Evolutionary conservation across 2,329 filamentous ascomycete species (phyloP).

Genomic region (Emydomyces testavorans): DNA sequence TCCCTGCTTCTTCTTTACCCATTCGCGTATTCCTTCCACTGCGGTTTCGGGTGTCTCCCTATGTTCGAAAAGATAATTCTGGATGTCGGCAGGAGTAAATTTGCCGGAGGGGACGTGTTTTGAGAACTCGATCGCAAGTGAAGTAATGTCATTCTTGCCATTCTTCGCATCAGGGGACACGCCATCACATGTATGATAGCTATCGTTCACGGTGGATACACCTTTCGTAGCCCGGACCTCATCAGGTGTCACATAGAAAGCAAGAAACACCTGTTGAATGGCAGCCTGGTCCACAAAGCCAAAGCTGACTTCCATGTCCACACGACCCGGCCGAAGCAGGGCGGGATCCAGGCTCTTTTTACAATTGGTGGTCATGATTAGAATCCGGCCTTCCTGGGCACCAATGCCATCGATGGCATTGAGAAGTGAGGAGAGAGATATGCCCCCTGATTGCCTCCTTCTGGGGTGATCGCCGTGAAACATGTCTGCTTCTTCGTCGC

Average conservation of each 20-base stretch:
- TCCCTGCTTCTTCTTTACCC: constrained; percentile 19
- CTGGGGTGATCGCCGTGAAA: constrained; percentile 9
- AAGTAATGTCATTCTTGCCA: constrained; percentile 16
- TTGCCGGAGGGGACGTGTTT: constrained; percentile 24
- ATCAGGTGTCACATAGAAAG: constrained; percentile 8
- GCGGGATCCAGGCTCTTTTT: constrained; percentile 54
- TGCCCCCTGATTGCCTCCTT: constrained; percentile 16
- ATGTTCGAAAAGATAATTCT: constrained; percentile 31
- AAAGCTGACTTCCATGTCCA: constrained; percentile 43
- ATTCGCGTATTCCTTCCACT: constrained; percentile 23
- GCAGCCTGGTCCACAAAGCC: constrained; percentile 48
- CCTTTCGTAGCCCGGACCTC: constrained; percentile 15
- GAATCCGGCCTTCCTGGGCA: constrained; percentile 55
- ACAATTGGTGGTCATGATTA: constrained; percentile 64
- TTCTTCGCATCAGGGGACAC: background rate
- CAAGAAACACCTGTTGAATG: constrained; percentile 44
- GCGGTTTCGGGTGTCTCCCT: constrained; percentile 26
- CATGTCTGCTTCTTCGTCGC: constrained; percentile 20
- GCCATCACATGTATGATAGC: background rate
- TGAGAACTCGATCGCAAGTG: constrained; percentile 25
- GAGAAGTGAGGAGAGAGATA: constrained; percentile 56
- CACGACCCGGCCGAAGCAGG: constrained; percentile 53
- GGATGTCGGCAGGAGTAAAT: constrained; percentile 33
- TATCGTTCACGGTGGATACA: too few relatives aligned
- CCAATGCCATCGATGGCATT: constrained; percentile 62